These are phyloP conservation scores for Chytriomyces hyalinus DNA, from an alignment of 192 early-diverging fungal genomes.

Conservation along the genomic window DNA sequence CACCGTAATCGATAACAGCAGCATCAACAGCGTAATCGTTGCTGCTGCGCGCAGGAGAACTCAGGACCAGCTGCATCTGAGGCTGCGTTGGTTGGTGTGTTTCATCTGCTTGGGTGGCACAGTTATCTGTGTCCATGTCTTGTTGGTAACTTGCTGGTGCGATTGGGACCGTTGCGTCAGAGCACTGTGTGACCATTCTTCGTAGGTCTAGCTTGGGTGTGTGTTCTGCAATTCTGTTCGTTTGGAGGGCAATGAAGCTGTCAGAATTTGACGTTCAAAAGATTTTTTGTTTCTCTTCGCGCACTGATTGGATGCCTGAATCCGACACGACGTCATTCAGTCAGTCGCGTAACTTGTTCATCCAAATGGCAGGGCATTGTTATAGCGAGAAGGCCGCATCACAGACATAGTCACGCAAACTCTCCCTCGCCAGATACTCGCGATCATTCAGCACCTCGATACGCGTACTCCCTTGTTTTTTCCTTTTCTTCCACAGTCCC, in stretches of 20 bases:
- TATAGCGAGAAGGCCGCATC: not conserved
- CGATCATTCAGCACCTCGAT: conserved; percentile 96
- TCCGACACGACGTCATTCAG: not conserved
- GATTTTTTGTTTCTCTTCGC: not conserved
- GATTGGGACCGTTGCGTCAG: too few species aligned
- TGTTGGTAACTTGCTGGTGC: too few species aligned
- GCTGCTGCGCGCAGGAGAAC: not conserved
- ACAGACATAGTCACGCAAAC: conserved; percentile 50
- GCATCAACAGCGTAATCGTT: not conserved
- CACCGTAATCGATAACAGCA: not conserved
- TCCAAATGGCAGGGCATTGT: not conserved
- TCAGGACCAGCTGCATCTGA: not conserved
- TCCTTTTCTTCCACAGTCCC: conserved; percentile 74
- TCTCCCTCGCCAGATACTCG: conserved; percentile 90
- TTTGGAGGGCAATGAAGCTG: not conserved
- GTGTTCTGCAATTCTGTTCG: not conserved
- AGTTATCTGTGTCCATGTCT: too few species aligned
- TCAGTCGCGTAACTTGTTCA: not conserved
- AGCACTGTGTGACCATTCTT: too few species aligned
- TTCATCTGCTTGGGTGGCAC: not conserved
- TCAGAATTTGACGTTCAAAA: not conserved
- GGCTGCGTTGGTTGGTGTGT: not conserved
- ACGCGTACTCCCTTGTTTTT: conserved; percentile 87
- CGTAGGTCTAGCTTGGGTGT: not conserved
- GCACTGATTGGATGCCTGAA: not conserved